These are phyloP conservation scores for Nyssa sinensis DNA, from an alignment of 148 eudicot species.

Conservation along the genomic window DNA sequence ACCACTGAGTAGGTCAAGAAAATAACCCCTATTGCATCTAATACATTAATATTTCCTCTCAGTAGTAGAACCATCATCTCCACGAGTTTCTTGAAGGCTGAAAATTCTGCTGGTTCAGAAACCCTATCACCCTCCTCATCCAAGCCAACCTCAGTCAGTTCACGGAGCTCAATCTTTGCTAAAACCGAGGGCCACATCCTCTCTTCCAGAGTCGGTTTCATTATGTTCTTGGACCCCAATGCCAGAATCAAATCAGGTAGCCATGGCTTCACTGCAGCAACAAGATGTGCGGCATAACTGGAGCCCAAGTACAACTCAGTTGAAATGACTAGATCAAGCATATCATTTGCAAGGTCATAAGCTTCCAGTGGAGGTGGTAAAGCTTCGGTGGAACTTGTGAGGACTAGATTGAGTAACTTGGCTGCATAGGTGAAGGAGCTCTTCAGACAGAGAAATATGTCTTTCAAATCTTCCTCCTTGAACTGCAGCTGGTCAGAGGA, in stretches of 20 bases:
- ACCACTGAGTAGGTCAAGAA: slow-evolving; percentile 36
- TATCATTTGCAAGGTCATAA: slow-evolving; percentile 50
- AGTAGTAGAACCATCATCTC: slow-evolving; percentile 44
- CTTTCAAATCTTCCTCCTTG: slow-evolving; percentile 53
- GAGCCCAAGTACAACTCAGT: slow-evolving; percentile 66
- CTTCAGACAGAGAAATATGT: slow-evolving; percentile 54
- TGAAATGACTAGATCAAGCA: slow-evolving; percentile 59
- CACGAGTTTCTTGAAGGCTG: slow-evolving; percentile 56
- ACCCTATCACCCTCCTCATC: slow-evolving; percentile 43
- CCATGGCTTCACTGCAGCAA: slow-evolving; percentile 64
- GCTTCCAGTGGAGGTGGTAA: slow-evolving; percentile 37
- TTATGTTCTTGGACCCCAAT: slow-evolving; percentile 52
- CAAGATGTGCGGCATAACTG: slow-evolving; percentile 54
- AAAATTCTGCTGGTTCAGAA: slow-evolving; percentile 31
- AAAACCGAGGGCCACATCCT: slow-evolving; percentile 52
- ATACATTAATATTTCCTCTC: slow-evolving; percentile 40
- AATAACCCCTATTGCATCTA: slow-evolving; percentile 59
- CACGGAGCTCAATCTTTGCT: slow-evolving; percentile 61
- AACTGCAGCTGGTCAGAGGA: slow-evolving; percentile 43
- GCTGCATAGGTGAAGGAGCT: slow-evolving; percentile 80
- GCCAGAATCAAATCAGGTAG: slow-evolving; percentile 81
- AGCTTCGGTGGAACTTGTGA: slow-evolving; percentile 38
- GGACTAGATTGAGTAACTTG: slow-evolving; percentile 61
- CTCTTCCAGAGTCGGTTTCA: slow-evolving; percentile 38
- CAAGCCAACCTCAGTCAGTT: slow-evolving; percentile 35